Conservation (phyloP, 2,329 filamentous ascomycete genomes). For the Nothopassalora personata region DNA sequence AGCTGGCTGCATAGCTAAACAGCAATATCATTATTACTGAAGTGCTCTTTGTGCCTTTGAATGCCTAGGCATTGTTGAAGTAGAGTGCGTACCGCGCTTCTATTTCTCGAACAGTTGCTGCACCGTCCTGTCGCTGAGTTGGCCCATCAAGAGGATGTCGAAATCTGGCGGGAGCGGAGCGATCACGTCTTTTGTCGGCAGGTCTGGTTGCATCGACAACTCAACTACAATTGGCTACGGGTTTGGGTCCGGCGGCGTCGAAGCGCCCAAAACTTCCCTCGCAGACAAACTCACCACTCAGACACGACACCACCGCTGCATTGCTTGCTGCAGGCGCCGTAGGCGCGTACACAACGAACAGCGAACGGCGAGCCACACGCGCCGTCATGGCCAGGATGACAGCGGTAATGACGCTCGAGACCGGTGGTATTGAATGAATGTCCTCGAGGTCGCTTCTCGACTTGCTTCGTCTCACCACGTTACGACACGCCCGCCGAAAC, state of each 20-base stretch:
- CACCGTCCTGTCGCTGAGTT: too few species aligned
- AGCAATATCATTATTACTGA: too few species aligned
- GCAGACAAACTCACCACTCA: conserved; percentile 2
- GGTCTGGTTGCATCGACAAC: background rate
- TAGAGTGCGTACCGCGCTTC: too few species aligned
- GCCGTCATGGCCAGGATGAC: conserved; percentile 12
- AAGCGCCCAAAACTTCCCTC: background rate
- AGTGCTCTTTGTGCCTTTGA: too few species aligned
- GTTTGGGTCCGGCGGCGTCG: background rate
- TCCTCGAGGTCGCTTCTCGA: background rate
- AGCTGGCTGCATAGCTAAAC: too few species aligned
- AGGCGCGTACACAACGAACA: conserved; percentile 14
- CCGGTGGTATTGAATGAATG: conserved; percentile 1
- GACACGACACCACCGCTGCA: conserved; percentile 1
- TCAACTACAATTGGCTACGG: background rate
- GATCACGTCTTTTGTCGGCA: background rate
- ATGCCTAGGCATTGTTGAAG: background rate
- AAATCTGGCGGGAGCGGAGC: background rate
- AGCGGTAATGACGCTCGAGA: conserved; percentile 12
- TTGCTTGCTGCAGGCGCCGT: conserved; percentile 11
- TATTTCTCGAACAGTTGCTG: too few species aligned
- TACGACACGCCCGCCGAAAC: conserved; percentile 1
- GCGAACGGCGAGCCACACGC: background rate
- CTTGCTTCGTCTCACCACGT: conserved; percentile 1
- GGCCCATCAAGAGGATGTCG: background rate